Evolutionary conservation across 148 eudicot genomes (phyloP).

Genomic region (Nyssa sinensis): DNA sequence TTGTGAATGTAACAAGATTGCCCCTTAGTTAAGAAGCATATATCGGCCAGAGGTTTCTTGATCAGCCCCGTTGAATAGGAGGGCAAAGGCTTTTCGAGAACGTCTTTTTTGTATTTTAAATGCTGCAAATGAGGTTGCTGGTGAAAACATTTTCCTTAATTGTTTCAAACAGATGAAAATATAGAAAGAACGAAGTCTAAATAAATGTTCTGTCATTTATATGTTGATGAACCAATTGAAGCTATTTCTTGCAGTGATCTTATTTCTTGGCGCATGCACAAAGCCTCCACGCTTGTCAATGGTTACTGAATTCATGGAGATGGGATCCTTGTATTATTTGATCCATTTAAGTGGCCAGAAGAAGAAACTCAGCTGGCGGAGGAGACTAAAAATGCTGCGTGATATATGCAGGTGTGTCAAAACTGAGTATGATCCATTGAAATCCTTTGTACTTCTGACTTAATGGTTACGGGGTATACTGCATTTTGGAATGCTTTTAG

Average conservation of each 20-base stretch:
- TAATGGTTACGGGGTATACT: background rate
- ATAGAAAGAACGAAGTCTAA: background rate
- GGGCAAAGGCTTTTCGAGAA: no score
- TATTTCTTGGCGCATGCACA: conserved; percentile 98
- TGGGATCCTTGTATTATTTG: conserved; percentile 93
- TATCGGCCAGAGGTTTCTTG: no score
- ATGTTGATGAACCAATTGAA: conserved; percentile 12
- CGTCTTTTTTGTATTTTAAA: no score
- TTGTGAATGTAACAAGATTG: no score
- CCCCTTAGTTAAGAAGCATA: no score
- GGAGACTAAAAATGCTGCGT: conserved; percentile 89
- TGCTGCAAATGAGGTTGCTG: background rate
- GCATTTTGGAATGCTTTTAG: background rate
- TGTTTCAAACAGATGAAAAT: background rate
- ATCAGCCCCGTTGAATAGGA: no score
- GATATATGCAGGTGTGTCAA: conserved; percentile 91
- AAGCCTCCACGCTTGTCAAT: conserved; percentile 89
- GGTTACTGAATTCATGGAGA: conserved; percentile 99
- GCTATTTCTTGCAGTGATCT: conserved; percentile 63
- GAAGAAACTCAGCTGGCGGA: conserved; percentile 94
- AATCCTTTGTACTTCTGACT: background rate
- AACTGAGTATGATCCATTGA: background rate
- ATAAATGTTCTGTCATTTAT: background rate
- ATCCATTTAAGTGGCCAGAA: conserved; percentile 95
- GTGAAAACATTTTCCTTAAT: background rate